Percentiles rank a stretch among this genome's conserved stretches.
phyloP scores from a whole-genome alignment of 352 stramenopile species.

The Globisporangium carolinianum region DNA sequence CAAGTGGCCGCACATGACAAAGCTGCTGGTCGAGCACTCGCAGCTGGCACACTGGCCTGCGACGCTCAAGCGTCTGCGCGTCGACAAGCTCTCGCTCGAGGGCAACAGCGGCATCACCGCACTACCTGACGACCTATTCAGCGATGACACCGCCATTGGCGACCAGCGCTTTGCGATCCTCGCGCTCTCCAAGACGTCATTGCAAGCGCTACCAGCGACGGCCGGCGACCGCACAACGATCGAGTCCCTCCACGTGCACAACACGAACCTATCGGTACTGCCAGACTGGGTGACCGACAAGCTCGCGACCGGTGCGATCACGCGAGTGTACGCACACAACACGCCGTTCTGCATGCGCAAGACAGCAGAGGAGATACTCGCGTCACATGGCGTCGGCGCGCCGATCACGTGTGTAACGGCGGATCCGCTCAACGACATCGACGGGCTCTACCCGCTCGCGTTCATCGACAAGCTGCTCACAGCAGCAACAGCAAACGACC shows the following conservation, averaged over 20 bases:
- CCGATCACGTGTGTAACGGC: conserved; percentile 3
- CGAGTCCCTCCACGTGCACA: conserved; percentile 21
- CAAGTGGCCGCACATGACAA: conserved; percentile 15
- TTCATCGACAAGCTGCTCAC: conserved; percentile 8
- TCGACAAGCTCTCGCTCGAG: conserved; percentile 28
- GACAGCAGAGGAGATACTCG: neutral
- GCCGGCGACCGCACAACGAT: conserved; percentile 6
- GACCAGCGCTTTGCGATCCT: conserved; percentile 20
- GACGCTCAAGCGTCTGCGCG: conserved; percentile 6
- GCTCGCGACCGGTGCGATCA: conserved; percentile 13
- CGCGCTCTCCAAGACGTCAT: conserved; percentile 20
- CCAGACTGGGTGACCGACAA: conserved; percentile 22
- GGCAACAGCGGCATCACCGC: conserved; percentile 18
- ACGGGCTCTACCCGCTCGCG: conserved; percentile 15
- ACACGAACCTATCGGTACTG: conserved; percentile 18
- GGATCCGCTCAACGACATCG: conserved; percentile 6
- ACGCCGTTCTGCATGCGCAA: conserved; percentile 23
- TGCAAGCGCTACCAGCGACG: conserved; percentile 16
- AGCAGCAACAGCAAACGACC: neutral
- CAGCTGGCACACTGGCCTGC: neutral
- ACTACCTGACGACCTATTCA: conserved; percentile 15
- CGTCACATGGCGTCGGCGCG: neutral
- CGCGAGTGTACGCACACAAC: conserved; percentile 19
- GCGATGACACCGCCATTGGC: neutral
- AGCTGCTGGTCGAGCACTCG: conserved; percentile 21